Conservation (phyloP, 2,329 filamentous ascomycete species). For the Fusarium abutilonis region DNA sequence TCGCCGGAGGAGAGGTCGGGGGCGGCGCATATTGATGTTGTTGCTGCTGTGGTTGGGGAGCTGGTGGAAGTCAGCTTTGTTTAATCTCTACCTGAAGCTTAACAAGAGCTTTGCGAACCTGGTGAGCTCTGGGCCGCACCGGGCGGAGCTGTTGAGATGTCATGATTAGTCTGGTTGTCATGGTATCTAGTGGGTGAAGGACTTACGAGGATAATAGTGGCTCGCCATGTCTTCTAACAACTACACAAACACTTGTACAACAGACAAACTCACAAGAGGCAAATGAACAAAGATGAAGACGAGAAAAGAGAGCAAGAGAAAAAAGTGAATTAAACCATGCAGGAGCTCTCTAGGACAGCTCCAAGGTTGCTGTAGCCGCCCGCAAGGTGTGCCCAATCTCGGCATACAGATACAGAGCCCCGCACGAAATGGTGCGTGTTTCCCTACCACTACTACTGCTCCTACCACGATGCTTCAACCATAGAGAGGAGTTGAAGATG, state of each 20-base stretch:
- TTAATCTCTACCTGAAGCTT: background rate
- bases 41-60: conserved; percentile 38
- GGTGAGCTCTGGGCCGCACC: conserved; percentile 46
- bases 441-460: background rate
- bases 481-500: conserved; percentile 10
- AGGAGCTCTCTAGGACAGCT: conserved; percentile 20
- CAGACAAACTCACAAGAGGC: background rate
- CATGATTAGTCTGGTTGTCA: conserved; percentile 37
- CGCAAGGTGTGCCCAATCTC: conserved; percentile 34
- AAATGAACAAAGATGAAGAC: conserved; percentile 1
- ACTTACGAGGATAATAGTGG: conserved; percentile 61
- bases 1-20: conserved; percentile 59
- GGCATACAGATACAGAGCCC: conserved; percentile 20
- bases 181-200: conserved; percentile 17
- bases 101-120: conserved; percentile 40
- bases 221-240: conserved; percentile 51
- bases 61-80: conserved; percentile 30
- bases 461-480: conserved; percentile 5
- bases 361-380: conserved; percentile 32
- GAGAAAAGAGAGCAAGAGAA: conserved; percentile 7
- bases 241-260: background rate
- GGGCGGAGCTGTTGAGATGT: conserved; percentile 53
- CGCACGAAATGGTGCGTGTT: conserved; percentile 25
- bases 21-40: conserved; percentile 58
- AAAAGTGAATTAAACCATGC: conserved; percentile 12